Percentiles rank a stretch among this genome's conserved stretches.
These are phyloP conservation scores for Dichotomopilus funicola DNA, from an alignment of 2,329 filamentous ascomycete genomes.

Conservation along the genomic window DNA sequence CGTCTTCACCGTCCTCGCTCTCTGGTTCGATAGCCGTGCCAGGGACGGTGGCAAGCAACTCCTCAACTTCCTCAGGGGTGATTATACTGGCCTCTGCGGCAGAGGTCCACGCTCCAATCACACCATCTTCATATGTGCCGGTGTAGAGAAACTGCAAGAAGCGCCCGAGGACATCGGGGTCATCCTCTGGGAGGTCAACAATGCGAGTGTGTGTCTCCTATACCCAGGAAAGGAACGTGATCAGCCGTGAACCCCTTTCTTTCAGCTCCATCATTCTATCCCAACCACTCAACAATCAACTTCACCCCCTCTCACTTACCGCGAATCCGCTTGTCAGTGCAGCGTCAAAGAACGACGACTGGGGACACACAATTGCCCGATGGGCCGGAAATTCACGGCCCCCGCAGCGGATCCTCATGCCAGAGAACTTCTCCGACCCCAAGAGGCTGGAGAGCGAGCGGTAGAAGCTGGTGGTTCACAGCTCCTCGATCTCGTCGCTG, in stretches of 20 bases:
- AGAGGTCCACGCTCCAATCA: not conserved
- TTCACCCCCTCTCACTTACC: conserved; percentile 16
- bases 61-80: conserved; percentile 1
- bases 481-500: not conserved
- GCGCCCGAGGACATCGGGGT: conserved; percentile 22
- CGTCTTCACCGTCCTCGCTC: not conserved
- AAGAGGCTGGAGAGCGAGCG: not conserved
- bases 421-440: conserved; percentile 24
- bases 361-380: conserved; percentile 30
- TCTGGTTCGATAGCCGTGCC: not conserved
- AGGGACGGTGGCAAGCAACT: not conserved
- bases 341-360: conserved; percentile 30
- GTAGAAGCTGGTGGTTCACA: not conserved
- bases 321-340: conserved; percentile 26
- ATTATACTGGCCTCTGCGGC: conserved; percentile 3
- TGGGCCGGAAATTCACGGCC: conserved; percentile 29
- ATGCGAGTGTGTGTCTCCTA: conserved; percentile 16
- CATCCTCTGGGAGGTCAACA: conserved; percentile 28
- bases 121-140: conserved; percentile 8
- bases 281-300: too few relatives aligned
- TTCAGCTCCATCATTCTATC: too few relatives aligned
- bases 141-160: conserved; percentile 31
- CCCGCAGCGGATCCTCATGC: conserved; percentile 30
- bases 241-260: not conserved
- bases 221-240: not conserved